Conservation (phyloP, 116 monocot genomes). For the Trichopus zeylanicus region DNA sequence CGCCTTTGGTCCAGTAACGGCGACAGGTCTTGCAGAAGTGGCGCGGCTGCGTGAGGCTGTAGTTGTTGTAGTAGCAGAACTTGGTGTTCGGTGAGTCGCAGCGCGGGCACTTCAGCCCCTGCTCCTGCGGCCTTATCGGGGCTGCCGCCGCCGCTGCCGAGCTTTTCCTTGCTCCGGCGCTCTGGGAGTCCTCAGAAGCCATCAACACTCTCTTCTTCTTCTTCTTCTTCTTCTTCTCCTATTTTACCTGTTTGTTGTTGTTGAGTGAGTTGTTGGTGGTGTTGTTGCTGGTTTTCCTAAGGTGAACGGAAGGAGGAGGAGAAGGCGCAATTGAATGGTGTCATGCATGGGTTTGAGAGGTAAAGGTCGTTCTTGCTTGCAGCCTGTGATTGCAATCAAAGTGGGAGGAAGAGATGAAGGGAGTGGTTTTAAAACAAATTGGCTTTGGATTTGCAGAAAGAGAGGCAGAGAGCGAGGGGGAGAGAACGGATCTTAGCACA, state of each 20-base stretch:
- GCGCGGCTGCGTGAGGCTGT: constrained; percentile 91
- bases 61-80: constrained; percentile 99
- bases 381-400: constrained; percentile 52
- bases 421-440: constrained; percentile 1
- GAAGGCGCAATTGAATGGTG: constrained; percentile 30
- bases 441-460: neutral
- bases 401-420: neutral
- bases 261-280: neutral
- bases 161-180: neutral
- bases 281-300: constrained; percentile 33
- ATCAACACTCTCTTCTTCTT: too few relatives aligned
- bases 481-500: constrained; percentile 4
- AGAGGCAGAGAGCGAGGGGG: neutral
- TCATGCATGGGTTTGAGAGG: constrained; percentile 56
- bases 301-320: constrained; percentile 14
- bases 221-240: neutral
- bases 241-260: neutral
- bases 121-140: constrained; percentile 28
- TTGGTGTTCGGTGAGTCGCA: constrained; percentile 89
- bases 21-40: constrained; percentile 71
- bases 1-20: constrained; percentile 65
- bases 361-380: constrained; percentile 21
- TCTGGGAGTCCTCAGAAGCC: constrained; percentile 2
- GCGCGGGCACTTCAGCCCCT: constrained; percentile 46
- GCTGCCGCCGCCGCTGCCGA: constrained; percentile 1